A percentile compares a stretch with the other conserved stretches of the same genome.
These are phyloP conservation scores for Corymbia calophylla DNA, from an alignment of 441 rosid species.

Conservation along the genomic window DNA sequence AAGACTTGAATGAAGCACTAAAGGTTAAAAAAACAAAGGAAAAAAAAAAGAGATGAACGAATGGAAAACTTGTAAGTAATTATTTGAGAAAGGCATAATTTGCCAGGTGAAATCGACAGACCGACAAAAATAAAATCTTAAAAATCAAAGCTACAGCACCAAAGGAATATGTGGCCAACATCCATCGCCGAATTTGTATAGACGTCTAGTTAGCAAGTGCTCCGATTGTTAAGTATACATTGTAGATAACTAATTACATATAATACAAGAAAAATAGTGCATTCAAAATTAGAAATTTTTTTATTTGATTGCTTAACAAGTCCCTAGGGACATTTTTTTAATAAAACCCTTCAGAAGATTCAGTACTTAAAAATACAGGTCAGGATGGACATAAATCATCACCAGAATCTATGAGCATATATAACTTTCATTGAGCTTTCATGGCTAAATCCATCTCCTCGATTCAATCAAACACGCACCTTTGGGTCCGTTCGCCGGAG, in stretches of 20 bases:
- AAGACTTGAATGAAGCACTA: background rate
- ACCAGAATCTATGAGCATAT: background rate
- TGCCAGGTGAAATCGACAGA: background rate
- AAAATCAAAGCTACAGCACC: background rate
- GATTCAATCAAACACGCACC: no score
- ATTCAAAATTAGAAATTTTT: background rate
- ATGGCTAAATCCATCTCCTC: background rate
- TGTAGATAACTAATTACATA: background rate
- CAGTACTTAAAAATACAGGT: background rate
- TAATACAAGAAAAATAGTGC: accelerated
- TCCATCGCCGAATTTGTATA: background rate
- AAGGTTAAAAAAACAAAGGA: background rate
- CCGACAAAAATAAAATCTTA: background rate
- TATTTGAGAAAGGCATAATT: background rate
- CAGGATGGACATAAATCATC: background rate
- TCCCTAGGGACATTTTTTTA: background rate
- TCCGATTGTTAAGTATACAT: background rate
- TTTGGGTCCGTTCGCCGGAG: no score
- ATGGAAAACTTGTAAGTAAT: background rate
- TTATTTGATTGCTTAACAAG: background rate
- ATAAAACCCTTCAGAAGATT: background rate
- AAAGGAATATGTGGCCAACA: background rate
- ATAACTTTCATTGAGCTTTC: no score
- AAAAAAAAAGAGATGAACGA: background rate
- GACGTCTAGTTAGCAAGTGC: background rate